phyloP scores from a whole-genome alignment of 441 rosid species.

The Omphalea diandra region DNA sequence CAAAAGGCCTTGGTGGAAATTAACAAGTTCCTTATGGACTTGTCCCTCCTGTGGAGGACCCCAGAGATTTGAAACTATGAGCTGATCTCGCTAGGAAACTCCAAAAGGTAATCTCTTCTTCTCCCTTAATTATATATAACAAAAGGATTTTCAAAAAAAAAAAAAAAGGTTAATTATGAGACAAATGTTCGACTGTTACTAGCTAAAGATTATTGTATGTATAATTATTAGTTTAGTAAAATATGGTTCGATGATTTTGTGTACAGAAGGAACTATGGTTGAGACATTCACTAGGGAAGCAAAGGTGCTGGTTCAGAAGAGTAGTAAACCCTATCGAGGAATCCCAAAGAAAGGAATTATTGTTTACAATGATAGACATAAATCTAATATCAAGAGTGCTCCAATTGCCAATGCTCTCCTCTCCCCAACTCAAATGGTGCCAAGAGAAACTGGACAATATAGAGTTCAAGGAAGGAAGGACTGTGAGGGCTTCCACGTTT shows the following conservation, averaged over 20 bases:
- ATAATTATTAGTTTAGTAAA: too few relatives aligned
- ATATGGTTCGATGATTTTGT: background rate
- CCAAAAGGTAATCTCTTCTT: conserved; percentile 41
- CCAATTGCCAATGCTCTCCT: conserved; percentile 54
- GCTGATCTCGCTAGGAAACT: conserved; percentile 40
- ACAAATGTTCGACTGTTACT: too few relatives aligned
- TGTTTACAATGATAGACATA: conserved; percentile 50
- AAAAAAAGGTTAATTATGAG: too few relatives aligned
- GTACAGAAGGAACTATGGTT: conserved; percentile 52
- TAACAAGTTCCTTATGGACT: conserved; percentile 37
- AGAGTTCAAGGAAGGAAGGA: conserved; percentile 40
- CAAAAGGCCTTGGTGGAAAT: conserved; percentile 48
- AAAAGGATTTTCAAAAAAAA: too few relatives aligned
- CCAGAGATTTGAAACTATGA: conserved; percentile 53
- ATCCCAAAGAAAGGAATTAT: conserved; percentile 40
- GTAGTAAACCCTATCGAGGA: conserved; percentile 30
- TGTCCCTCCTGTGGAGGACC: conserved; percentile 62
- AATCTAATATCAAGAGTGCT: conserved; percentile 62
- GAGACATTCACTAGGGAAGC: conserved; percentile 50
- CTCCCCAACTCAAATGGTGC: conserved; percentile 78
- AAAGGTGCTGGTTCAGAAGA: conserved; percentile 40
- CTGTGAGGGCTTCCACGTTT: conserved; percentile 30
- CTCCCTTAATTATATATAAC: too few relatives aligned
- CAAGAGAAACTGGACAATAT: conserved; percentile 56
- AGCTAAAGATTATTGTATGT: too few relatives aligned